Conservation (phyloP, 352 stramenopile genomes). For the Phytopythium vexans region DNA sequence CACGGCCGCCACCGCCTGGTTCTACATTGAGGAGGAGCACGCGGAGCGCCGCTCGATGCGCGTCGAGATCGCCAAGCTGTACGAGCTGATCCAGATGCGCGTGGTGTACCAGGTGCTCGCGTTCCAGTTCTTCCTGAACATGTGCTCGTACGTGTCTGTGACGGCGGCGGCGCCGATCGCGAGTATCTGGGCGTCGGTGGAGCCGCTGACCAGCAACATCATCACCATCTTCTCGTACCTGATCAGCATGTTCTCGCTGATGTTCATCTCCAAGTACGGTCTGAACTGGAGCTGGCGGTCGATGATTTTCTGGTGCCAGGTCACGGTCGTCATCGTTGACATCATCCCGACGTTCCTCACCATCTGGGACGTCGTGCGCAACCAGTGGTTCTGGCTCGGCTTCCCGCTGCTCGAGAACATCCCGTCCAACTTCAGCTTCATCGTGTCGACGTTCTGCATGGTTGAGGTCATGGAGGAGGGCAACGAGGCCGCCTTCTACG, state of each 20-base stretch:
- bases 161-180: slow-evolving; percentile 35
- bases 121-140: slow-evolving; percentile 51
- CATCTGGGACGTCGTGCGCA: slow-evolving; percentile 43
- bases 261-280: slow-evolving; percentile 25
- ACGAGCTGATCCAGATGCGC: slow-evolving; percentile 45
- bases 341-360: slow-evolving; percentile 39
- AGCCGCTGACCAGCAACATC: slow-evolving; percentile 35
- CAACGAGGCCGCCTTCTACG: slow-evolving; percentile 44
- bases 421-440: slow-evolving; percentile 35
- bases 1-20: slow-evolving; percentile 36
- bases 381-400: slow-evolving; percentile 54
- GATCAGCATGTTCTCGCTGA: slow-evolving; percentile 24
- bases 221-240: slow-evolving; percentile 28
- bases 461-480: slow-evolving; percentile 47
- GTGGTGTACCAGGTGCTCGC: slow-evolving; percentile 48
- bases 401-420: slow-evolving; percentile 37
- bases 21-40: slow-evolving; percentile 43
- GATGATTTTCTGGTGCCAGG: slow-evolving; percentile 29
- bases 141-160: slow-evolving; percentile 37
- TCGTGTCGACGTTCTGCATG: slow-evolving; percentile 48
- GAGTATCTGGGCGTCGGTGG: slow-evolving; percentile 36
- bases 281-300: slow-evolving; percentile 50
- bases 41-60: slow-evolving; percentile 19
- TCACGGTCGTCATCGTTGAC: slow-evolving; percentile 32
- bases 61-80: slow-evolving; percentile 27